Evolutionary conservation across 148 eudicot species (phyloP).

Genomic region (Euryodendron excelsum): DNA sequence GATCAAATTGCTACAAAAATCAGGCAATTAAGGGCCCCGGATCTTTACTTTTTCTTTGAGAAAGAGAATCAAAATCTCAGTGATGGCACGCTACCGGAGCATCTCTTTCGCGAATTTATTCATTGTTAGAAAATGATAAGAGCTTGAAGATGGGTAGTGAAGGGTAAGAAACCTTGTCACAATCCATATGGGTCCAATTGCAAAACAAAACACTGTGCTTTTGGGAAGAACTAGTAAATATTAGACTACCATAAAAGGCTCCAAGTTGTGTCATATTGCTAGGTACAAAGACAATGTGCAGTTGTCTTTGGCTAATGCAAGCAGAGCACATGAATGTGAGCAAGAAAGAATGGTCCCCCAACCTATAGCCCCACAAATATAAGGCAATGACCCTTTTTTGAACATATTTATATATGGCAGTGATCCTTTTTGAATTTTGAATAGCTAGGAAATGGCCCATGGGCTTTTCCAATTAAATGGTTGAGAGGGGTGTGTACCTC

Average conservation of each 20-base stretch:
- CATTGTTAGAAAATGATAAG: background rate
- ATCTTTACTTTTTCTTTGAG: too few relatives aligned
- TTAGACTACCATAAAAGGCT: background rate
- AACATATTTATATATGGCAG: too few relatives aligned
- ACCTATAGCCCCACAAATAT: background rate
- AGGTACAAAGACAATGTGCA: constrained; percentile 11
- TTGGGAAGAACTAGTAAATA: background rate
- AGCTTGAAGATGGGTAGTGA: constrained; percentile 15
- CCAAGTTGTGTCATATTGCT: background rate
- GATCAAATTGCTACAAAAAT: too few relatives aligned
- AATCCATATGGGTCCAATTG: background rate
- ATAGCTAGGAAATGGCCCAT: constrained; percentile 1
- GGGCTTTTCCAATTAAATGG: background rate
- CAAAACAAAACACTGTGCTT: background rate
- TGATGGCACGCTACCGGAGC: background rate
- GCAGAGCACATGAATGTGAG: constrained; percentile 12
- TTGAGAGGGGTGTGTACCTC: background rate
- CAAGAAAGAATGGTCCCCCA: background rate
- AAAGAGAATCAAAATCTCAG: too few relatives aligned
- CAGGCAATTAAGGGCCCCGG: too few relatives aligned
- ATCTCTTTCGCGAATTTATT: background rate
- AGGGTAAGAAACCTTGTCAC: background rate
- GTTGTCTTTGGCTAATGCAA: background rate
- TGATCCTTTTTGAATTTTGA: background rate
- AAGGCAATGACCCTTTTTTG: too few relatives aligned